Base-by-base conservation (phyloP, 257 asterid genomes). In the Haberlea rhodopensis region DNA sequence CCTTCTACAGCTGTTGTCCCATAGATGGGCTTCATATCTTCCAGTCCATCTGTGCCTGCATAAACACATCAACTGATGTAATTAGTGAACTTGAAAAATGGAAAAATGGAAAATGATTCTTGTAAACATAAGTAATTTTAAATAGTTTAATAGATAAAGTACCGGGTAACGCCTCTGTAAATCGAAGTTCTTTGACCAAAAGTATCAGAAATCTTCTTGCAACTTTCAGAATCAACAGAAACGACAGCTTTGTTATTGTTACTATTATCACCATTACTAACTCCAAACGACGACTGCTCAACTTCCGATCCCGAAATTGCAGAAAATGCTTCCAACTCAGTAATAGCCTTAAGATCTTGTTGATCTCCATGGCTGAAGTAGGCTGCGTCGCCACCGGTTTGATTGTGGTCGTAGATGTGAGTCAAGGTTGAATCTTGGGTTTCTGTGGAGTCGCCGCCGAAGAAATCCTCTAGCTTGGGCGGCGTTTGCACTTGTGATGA, bases 1-100 rank as follows among this genome's bases (percentile, higher is more conserved):
- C 52, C 97, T 86, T 73, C 95, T 86, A 79, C 97, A 90, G 95
- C 96, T 90, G 83, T 94, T 94, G 73, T 94, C 99, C 99, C 99
- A 94, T 26, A 92, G 95, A 83, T 90, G 99, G 66, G 99, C 99
- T 79, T 94, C 99, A 57, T 94, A 94, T 87, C 99, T 90, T 11
- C 99, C 99, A 9, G 99, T 94, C 97, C 97, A 90, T 80, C 97
- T 83, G 66, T 94, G 99, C 53, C 99, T 94, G 78, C 63, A 84
- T 61, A n/a, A 67, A 58, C 54, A 28, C 60, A 49, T 6, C 46
- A 0, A 3, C 51, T 57, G 49, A 18, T 5, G 46, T 22, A 60
- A 60, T 16, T 6, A 5, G n/a, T n/a, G n/a, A 54, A 22, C 4
- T 31, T 4, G 22, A 28, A 9, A 28, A 7, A 23, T 57, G 19